Base-by-base conservation (phyloP, 768 basidiomycete genomes). In the Leccinum variicolor region DNA sequence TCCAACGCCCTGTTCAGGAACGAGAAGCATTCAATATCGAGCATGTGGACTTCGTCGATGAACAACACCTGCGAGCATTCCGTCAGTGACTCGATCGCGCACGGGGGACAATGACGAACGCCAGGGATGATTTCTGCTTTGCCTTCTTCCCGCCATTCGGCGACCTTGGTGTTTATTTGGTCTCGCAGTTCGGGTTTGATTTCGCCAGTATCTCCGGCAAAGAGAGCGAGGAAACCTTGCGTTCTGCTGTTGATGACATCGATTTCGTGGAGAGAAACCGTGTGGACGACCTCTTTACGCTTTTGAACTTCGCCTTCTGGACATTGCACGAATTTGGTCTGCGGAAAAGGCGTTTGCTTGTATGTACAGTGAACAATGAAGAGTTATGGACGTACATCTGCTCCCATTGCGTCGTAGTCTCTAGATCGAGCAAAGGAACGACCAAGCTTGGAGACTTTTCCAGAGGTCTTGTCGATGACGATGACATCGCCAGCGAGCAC, bases 11-110 rank as follows among this genome's bases (percentile, higher is more conserved):
- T 86, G 72, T 99, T 99, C 58, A 99, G 79, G 82, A 95, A 99
- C 7, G 95, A 97, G 79, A 98, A 98, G 70, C 96, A 98, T 72
- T 98, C 96, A 61, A 99, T 98, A 73, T 99, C 96, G 63, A 99
- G 86, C 96, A 99, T 99, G 79, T 98, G 96, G 13, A 98, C 96
- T 76, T 98, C 96, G 74, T 98, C 96, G 65, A 98, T 97, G 79
- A 98, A 98, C 13, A 97, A 79, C n/a, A 97, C 92, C 92, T 95
- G 65, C 7, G 23, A 13, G 41, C 7, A 17, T 9, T 21, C 3
- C 0, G 17, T 55, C n/a, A 54, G 31, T 31, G 39, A 13, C 11
- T 50, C 19, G 11, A 55, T 19, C 3, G 33, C 2, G 17, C 3
- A 11, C 11, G 5, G 31, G n/a, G 13, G 43, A 13, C 26, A 21